Conservation (phyloP, 768 basidiomycete genomes). For the Podaxis sp. region DNA sequence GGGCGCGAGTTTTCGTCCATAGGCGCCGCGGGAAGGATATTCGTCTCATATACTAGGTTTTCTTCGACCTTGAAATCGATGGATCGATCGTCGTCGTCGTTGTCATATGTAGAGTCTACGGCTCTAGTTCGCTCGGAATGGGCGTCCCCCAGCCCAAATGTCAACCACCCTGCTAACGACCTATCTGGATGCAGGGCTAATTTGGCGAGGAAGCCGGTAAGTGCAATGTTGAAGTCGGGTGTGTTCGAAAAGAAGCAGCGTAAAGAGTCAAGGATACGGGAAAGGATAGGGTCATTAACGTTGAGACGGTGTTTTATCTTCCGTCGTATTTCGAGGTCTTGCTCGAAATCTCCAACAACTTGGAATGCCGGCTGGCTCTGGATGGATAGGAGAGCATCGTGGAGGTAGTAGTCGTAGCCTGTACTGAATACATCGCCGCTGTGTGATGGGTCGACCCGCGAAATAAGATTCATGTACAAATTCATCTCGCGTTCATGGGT, state of each 20-base stretch:
- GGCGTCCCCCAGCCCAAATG: conserved; percentile 54
- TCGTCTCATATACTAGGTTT: conserved; percentile 54
- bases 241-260: conserved; percentile 82
- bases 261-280: conserved; percentile 65
- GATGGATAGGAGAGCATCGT: conserved; percentile 68
- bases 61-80: conserved; percentile 75
- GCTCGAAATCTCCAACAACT: conserved; percentile 39
- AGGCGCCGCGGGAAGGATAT: conserved; percentile 60
- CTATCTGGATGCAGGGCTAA: conserved; percentile 85
- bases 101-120: conserved; percentile 26
- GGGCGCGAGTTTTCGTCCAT: conserved; percentile 75
- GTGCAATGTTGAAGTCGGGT: conserved; percentile 82
- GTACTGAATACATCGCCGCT: conserved; percentile 76
- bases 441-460: conserved; percentile 72
- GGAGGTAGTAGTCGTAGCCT: conserved; percentile 80
- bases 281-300: conserved; percentile 73
- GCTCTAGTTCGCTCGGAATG: conserved; percentile 7
- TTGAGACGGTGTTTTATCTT: conserved; percentile 73
- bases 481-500: conserved; percentile 84
- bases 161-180: conserved; percentile 86
- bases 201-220: conserved; percentile 80
- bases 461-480: conserved; percentile 74
- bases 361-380: conserved; percentile 63
- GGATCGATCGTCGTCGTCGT: conserved; percentile 77
- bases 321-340: conserved; percentile 18